phyloP scores from a whole-genome alignment of 495 filamentous ascomycete genomes.

The Talaromyces wortmannii region DNA sequence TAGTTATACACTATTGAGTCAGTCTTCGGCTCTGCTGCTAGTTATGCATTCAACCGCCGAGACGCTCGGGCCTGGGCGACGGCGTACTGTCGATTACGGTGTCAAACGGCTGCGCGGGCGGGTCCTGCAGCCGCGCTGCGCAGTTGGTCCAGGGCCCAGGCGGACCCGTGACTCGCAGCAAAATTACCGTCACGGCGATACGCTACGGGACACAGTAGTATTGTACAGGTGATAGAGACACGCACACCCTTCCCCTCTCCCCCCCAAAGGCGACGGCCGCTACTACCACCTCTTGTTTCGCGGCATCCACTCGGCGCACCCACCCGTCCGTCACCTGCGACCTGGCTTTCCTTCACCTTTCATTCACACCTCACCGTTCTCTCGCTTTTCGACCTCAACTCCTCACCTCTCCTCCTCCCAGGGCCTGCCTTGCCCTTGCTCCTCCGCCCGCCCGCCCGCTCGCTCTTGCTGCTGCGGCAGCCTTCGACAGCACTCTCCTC shows the following conservation, averaged over 20 bases:
- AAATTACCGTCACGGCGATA: too few relatives aligned
- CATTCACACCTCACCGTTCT: conserved; percentile 5
- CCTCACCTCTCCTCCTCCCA: conserved; percentile 16
- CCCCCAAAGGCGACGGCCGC: conserved; percentile 6
- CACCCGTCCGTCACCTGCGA: background rate
- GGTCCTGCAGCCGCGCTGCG: too few relatives aligned
- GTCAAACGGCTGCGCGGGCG: too few relatives aligned
- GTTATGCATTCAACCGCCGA: too few relatives aligned
- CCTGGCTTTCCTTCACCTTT: background rate
- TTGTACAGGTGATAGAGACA: too few relatives aligned
- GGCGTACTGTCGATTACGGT: too few relatives aligned
- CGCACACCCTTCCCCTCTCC: conserved; percentile 11
- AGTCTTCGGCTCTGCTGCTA: too few relatives aligned
- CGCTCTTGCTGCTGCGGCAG: background rate
- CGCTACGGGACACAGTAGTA: too few relatives aligned
- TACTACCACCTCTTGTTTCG: background rate
- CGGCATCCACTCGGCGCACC: background rate
- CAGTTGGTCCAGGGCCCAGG: too few relatives aligned
- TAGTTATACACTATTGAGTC: too few relatives aligned
- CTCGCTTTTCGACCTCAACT: conserved; percentile 22
- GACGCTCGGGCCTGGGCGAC: too few relatives aligned
- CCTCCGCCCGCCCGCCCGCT: background rate
- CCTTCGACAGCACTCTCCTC: background rate
- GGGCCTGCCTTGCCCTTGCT: conserved; percentile 10
- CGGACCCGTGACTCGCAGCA: too few relatives aligned